Evolutionary conservation across 1,139 yeast species (phyloP), one percentile per base, ranked within the genome.

Genomic region (Yamadazyma aaseri): DNA sequence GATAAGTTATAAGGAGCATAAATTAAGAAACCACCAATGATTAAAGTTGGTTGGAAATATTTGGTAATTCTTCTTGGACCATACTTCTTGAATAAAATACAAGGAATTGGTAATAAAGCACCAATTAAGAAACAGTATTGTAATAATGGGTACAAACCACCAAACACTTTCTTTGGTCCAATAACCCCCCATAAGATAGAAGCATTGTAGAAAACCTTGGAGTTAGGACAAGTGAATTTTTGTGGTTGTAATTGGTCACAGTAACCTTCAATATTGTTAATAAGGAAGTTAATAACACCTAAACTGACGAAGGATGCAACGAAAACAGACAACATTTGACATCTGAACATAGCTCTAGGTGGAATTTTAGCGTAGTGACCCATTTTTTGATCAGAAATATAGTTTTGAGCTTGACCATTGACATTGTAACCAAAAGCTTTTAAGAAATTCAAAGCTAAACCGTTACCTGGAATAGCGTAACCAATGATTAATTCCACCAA

Each of bases 381-480:
- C 63, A 70, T 50, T 52, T 80, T 80, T 55, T 76, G 76, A 47
- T 76, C 75, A 5, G 72, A 51, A 31, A 77, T 62, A 55, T 71
- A 79, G 49, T 63, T 65, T 33, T 76, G 76, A n/a, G 84, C 81
- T 55, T 79, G 85, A 3, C 73, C 74, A 54, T 72, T 76, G 43
- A 77, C 76, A 50, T 77, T 78, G 46, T 70, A 70, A 17, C 84
- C 85, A 15, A 79, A 56, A 4, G 80, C 79, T 50, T 79, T 79
- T 42, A 78, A 58, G 21, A 75, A 67, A 71, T 73, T 78, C 42
- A 78, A 56, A 2, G 85, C 85, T 32, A 67, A 58, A 28, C 81
- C 81, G 37, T 79, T 77, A 32, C 83, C 83, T 20, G 83, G 85
- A 22, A 79, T 44, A 2, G 81, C 80, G 46, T 77, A 77, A 15